Conservation (phyloP, 441 rosid genomes). For the Jatropha podagrica region DNA sequence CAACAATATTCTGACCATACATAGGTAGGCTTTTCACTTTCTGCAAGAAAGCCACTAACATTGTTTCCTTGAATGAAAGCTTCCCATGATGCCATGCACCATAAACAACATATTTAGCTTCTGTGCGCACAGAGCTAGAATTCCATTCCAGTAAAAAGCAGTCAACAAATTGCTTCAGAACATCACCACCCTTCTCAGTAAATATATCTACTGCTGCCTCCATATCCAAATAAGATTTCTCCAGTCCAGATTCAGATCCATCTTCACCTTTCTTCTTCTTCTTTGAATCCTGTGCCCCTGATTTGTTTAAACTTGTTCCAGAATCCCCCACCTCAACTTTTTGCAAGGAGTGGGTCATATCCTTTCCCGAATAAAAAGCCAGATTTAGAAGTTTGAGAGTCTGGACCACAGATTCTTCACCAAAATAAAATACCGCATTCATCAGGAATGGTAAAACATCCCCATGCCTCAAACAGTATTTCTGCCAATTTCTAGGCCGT, state of each 20-base stretch:
- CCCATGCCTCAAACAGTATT: constrained; percentile 90
- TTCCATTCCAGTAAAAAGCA: constrained; percentile 98
- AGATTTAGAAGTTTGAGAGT: constrained; percentile 88
- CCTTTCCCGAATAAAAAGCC: constrained; percentile 98
- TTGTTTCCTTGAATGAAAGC: constrained; percentile 75
- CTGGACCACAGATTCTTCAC: constrained; percentile 97
- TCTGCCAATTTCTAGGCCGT: constrained; percentile 99
- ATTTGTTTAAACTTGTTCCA: constrained; percentile 64
- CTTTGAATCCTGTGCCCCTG: constrained; percentile 81
- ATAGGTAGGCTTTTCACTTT: constrained; percentile 76
- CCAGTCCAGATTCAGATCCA: constrained; percentile 79
- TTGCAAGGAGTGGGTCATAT: constrained; percentile 59
- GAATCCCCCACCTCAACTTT: constrained; percentile 77
- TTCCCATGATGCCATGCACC: constrained; percentile 99
- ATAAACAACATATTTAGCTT: constrained; percentile 90
- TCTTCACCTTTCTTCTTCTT: constrained; percentile 99
- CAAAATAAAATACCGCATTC: constrained; percentile 82
- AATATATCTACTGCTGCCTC: constrained; percentile 84
- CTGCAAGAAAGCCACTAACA: constrained; percentile 72
- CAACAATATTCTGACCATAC: constrained; percentile 98
- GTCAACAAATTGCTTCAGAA: constrained; percentile 91
- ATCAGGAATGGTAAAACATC: constrained; percentile 86
- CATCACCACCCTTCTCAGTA: constrained; percentile 71
- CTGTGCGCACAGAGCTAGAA: constrained; percentile 90
- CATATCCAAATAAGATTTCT: constrained; percentile 96